Evolutionary conservation across 2,329 filamentous ascomycete genomes (phyloP).

Genomic region (Colletotrichum noveboracense): DNA sequence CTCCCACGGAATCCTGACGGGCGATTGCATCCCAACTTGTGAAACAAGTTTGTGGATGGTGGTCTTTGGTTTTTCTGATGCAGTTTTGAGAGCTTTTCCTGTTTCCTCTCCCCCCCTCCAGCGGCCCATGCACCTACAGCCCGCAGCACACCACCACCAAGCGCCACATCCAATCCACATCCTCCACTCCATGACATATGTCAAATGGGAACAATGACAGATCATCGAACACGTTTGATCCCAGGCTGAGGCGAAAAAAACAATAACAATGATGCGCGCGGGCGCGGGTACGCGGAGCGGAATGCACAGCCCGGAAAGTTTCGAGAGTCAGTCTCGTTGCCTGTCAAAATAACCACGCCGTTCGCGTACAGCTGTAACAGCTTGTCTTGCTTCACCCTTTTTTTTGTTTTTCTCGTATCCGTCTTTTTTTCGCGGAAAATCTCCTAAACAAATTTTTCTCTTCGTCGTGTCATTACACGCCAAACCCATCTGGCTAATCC

Average conservation of each 20-base stretch:
- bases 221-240: background rate
- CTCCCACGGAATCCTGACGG: background rate
- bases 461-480: background rate
- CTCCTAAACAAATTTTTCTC: background rate
- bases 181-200: background rate
- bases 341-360: background rate
- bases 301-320: background rate
- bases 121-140: background rate
- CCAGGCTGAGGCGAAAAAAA: background rate
- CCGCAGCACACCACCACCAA: background rate
- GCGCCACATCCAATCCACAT: background rate
- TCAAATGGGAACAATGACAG: background rate
- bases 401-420: background rate
- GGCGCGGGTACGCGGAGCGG: background rate
- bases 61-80: background rate
- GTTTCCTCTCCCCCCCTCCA: background rate
- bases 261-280: background rate
- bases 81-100: background rate
- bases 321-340: conserved; percentile 5
- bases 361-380: background rate
- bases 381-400: background rate
- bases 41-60: conserved; percentile 2
- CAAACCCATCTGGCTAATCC: background rate
- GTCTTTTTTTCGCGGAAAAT: background rate
- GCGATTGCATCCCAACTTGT: background rate